Conservation (phyloP, 169 alveolate species). For the Plasmodium knowlesi region DNA sequence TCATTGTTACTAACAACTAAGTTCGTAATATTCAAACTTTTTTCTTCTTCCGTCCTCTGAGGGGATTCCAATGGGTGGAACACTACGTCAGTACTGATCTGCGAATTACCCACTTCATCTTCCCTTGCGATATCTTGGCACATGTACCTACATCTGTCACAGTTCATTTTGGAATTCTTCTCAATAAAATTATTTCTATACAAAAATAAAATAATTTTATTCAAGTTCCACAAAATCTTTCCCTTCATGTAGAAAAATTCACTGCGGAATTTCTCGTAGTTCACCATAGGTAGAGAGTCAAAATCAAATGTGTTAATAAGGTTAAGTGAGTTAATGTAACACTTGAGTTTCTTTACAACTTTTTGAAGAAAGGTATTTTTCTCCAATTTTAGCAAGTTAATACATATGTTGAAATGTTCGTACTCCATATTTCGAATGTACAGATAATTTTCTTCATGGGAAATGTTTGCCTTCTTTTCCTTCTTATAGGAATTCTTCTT, state of each 20-base stretch:
- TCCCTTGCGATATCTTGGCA: conserved; percentile 3
- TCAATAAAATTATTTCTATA: conserved; percentile 69
- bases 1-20: not conserved
- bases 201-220: conserved; percentile 55
- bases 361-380: conserved; percentile 23
- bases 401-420: conserved; percentile 53
- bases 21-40: not conserved
- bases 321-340: conserved; percentile 56
- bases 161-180: not conserved
- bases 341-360: conserved; percentile 43
- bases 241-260: conserved; percentile 61
- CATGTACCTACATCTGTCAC: not conserved
- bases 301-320: conserved; percentile 53
- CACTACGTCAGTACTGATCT: not conserved
- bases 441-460: conserved; percentile 5
- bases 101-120: not conserved
- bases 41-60: not conserved
- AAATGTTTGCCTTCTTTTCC: conserved; percentile 31
- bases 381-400: conserved; percentile 43
- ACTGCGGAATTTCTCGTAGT: conserved; percentile 52
- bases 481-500: not conserved
- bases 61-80: not conserved
- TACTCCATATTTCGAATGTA: conserved; percentile 42
- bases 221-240: conserved; percentile 25
- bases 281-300: conserved; percentile 50